These are phyloP conservation scores for Amylostereum areolatum DNA, from an alignment of 1,284 basidiomycete species.

Conservation along the genomic window DNA sequence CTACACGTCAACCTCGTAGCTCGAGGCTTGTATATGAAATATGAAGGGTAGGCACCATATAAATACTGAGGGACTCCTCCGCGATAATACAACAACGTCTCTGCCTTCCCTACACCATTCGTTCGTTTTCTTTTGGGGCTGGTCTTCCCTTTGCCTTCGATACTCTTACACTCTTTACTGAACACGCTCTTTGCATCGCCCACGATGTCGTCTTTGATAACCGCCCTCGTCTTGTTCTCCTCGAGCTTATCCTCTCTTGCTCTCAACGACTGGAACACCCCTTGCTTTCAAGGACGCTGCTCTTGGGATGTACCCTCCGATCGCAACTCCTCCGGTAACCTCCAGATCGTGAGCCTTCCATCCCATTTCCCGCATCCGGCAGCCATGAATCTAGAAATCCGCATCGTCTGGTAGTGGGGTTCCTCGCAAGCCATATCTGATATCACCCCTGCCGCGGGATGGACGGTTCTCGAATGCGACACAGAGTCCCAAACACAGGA, in stretches of 20 bases:
- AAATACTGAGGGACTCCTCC: no score
- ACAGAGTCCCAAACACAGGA: slow-evolving; percentile 32
- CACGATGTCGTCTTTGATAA: no score
- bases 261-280: slow-evolving; percentile 37
- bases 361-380: background rate
- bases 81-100: no score
- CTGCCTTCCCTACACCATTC: no score
- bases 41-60: no score
- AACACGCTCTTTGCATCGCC: no score
- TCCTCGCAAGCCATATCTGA: slow-evolving; percentile 39
- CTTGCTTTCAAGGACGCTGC: slow-evolving; percentile 37
- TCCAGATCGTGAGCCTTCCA: slow-evolving; percentile 30
- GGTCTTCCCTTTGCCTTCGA: no score
- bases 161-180: no score
- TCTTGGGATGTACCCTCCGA: slow-evolving; percentile 27
- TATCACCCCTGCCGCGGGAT: slow-evolving; percentile 46
- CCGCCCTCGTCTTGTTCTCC: no score
- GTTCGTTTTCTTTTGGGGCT: no score
- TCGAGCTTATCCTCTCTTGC: slow-evolving; percentile 15
- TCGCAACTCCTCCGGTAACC: slow-evolving; percentile 24
- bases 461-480: slow-evolving; percentile 44
- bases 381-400: slow-evolving; percentile 5
- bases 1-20: no score
- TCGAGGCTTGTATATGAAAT: no score
- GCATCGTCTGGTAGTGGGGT: slow-evolving; percentile 30